phyloP scores from a whole-genome alignment of 2,329 filamentous ascomycete genomes.

The Penicillium sumatraense region DNA sequence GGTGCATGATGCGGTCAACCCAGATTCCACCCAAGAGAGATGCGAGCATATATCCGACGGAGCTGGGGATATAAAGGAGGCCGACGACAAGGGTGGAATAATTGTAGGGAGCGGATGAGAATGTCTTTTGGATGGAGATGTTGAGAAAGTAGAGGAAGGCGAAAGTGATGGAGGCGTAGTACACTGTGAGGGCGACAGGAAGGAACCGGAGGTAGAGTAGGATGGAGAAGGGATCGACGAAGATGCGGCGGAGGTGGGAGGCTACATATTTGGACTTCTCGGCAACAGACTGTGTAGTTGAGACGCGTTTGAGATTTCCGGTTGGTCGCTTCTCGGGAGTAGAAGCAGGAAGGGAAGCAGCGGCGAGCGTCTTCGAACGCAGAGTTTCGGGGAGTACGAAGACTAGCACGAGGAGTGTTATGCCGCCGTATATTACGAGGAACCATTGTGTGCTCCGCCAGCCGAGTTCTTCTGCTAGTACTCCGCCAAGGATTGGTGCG shows the following conservation, averaged over 20 bases:
- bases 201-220: slow-evolving; percentile 74
- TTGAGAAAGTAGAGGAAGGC: slow-evolving; percentile 77
- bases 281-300: slow-evolving; percentile 64
- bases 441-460: slow-evolving; percentile 84
- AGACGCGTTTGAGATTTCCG: slow-evolving; percentile 54
- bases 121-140: slow-evolving; percentile 73
- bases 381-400: slow-evolving; percentile 33
- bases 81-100: slow-evolving; percentile 73
- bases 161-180: slow-evolving; percentile 76
- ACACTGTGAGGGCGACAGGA: slow-evolving; percentile 73
- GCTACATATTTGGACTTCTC: slow-evolving; percentile 59
- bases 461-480: slow-evolving; percentile 67
- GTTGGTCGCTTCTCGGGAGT: slow-evolving; percentile 18
- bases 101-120: slow-evolving; percentile 68
- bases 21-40: slow-evolving; percentile 73
- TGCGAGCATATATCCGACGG: slow-evolving; percentile 71
- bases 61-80: slow-evolving; percentile 74
- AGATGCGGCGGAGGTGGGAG: slow-evolving; percentile 61
- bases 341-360: no score
- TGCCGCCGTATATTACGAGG: slow-evolving; percentile 68
- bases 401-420: slow-evolving; percentile 40
- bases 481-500: slow-evolving; percentile 77
- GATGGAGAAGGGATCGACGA: slow-evolving; percentile 74
- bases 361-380: slow-evolving; percentile 17
- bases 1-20: slow-evolving; percentile 80